phyloP scores from a whole-genome alignment of 2,329 filamentous ascomycete species.

The Fusarium sp. region DNA sequence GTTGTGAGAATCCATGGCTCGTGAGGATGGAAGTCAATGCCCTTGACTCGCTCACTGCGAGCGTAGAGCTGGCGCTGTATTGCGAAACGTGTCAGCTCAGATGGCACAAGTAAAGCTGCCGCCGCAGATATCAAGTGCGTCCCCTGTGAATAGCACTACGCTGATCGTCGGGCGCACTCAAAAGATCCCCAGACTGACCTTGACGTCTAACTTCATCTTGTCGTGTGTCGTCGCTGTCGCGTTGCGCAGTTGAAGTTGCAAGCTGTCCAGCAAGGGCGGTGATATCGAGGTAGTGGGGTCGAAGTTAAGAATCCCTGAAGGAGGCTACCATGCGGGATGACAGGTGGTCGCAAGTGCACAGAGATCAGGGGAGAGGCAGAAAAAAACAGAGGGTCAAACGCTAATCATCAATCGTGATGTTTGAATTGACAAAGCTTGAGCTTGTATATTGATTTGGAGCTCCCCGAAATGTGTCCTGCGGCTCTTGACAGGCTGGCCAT shows the following conservation, averaged over 20 bases:
- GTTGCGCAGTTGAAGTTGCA: conserved; percentile 44
- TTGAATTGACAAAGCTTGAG: conserved; percentile 31
- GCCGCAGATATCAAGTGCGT: background rate
- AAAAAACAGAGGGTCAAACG: background rate
- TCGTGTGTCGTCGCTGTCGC: conserved; percentile 36
- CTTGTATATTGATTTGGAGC: conserved; percentile 39
- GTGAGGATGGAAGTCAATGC: conserved; percentile 95
- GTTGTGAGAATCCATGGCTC: conserved; percentile 98
- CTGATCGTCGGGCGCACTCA: background rate
- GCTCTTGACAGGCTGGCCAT: conserved; percentile 46
- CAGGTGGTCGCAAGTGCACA: conserved; percentile 7
- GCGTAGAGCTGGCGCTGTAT: conserved; percentile 65
- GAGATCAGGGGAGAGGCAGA: background rate
- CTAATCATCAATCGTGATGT: conserved; percentile 38
- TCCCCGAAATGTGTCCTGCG: conserved; percentile 47
- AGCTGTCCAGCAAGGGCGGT: conserved; percentile 46
- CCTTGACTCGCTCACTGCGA: conserved; percentile 95
- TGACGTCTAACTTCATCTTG: conserved; percentile 57
- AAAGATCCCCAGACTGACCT: conserved; percentile 46
- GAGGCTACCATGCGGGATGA: conserved; percentile 41
- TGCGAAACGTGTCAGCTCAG: conserved; percentile 41
- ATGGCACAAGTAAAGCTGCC: conserved; percentile 24
- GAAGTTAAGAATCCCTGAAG: conserved; percentile 40
- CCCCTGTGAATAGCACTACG: background rate
- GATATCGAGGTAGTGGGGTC: conserved; percentile 45